A percentile compares a stretch with the other conserved stretches of the same genome.
Conservation (phyloP, 345 rosid species). For the Psidium friedrichsthalianum region DNA sequence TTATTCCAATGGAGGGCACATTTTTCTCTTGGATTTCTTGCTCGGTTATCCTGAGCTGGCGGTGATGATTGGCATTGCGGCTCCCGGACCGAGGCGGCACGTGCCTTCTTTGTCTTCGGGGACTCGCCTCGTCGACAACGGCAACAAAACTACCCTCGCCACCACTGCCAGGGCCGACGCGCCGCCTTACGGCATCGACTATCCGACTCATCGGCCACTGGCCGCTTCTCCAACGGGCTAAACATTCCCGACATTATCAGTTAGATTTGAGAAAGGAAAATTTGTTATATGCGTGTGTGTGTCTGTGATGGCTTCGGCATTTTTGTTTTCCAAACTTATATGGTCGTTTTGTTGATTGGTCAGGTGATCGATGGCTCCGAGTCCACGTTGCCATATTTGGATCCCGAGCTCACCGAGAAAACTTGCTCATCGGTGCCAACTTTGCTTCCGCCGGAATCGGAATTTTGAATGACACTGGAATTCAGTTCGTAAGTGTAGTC, state of each 20-base stretch:
- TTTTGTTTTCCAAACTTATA: not conserved
- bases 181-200: slow-evolving; percentile 32
- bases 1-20: not conserved
- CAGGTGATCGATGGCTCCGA: slow-evolving; percentile 6
- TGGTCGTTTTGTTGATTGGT: not conserved
- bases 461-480: slow-evolving; percentile 8
- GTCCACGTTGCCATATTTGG: slow-evolving; percentile 9
- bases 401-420: slow-evolving; percentile 4
- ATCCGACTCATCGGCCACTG: slow-evolving; percentile 4
- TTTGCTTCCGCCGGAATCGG: slow-evolving; percentile 14
- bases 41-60: not conserved
- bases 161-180: slow-evolving; percentile 36
- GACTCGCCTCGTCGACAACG: slow-evolving; percentile 39
- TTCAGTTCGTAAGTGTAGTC: slow-evolving; percentile 6
- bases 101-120: slow-evolving; percentile 16
- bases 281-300: not conserved
- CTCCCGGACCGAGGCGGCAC: not conserved
- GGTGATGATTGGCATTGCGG: not conserved
- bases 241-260: slow-evolving; percentile 41
- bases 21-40: not conserved
- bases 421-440: slow-evolving; percentile 9
- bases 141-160: slow-evolving; percentile 40
- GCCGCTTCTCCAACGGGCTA: slow-evolving; percentile 27
- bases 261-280: not conserved
- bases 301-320: not conserved